Base-by-base conservation (phyloP, 345 rosid species). In the Syzygium aromaticum region DNA sequence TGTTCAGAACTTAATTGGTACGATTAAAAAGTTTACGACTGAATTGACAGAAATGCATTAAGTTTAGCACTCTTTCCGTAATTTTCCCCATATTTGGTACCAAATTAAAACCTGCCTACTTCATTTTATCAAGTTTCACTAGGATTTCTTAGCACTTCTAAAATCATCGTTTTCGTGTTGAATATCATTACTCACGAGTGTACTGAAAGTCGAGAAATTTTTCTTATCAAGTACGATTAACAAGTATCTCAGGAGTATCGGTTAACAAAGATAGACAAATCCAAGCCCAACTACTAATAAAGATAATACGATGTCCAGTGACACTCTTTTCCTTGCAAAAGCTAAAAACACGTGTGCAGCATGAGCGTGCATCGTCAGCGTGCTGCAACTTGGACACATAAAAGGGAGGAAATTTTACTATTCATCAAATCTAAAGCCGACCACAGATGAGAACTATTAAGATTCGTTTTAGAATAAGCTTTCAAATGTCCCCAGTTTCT, bases 381-480 rank as follows among this genome's bases (percentile, higher is more conserved):
- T 57, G 28, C n/a, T 56, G 1, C 28, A 57, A 11, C 64, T 25
- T 25, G 64, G 28, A 59, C 0, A 11, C 27, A 59, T 27, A 2
- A 27, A 59, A 11, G 11, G 11, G 11, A 11, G 30, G 27, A 0
- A 15, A 0, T 59, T 14, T 7, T 5, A 28, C 27, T 27, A 11
- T 59, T 59, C 30, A 59, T 28, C 30, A 7, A 43, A 43, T 14
- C 27, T 59, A 27, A 59, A 43, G 46, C 64, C 15, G 5, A 27
- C 15, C 64, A 14, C 15, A 59, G 7, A 43, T 5, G 46, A 43
- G 6, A 43, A 43, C 46, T 43, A 43, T 43, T 43, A 43, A 43
- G 46, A 43, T 11, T 25, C 11, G 64, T 28, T 59, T 59, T 2
- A 27, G 33, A 61, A 61, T 27, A 61, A 12, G 33, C 73, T 61